Percentiles rank a stretch among this genome's conserved stretches.
phyloP scores from a whole-genome alignment of 371 early-diverging fungal genomes.

The Rhizomucor miehei region DNA sequence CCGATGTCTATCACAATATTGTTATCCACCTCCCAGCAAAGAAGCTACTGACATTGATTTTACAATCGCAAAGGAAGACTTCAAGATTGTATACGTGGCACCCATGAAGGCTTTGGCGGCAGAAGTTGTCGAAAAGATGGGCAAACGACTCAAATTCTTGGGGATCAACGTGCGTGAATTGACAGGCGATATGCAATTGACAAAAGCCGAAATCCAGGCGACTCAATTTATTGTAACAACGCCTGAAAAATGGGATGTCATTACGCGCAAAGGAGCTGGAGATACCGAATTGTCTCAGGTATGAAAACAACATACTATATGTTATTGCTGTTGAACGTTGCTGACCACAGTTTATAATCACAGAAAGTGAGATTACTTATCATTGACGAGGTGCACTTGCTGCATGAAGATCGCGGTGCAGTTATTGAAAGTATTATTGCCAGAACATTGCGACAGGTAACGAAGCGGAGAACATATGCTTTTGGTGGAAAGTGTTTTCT shows the following conservation, averaged over 20 bases:
- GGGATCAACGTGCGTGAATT: constrained; percentile 89
- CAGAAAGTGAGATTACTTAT: constrained; percentile 86
- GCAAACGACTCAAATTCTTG: constrained; percentile 78
- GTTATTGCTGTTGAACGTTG: background rate
- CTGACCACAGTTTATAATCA: background rate
- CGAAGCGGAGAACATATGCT: background rate
- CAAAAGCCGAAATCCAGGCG: constrained; percentile 84
- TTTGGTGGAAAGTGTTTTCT: no score
- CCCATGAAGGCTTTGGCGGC: constrained; percentile 99
- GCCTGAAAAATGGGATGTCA: constrained; percentile 99
- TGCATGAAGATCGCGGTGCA: constrained; percentile 98
- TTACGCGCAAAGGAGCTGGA: constrained; percentile 94
- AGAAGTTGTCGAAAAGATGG: constrained; percentile 95
- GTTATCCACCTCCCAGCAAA: constrained; percentile 49
- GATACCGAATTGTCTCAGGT: constrained; percentile 89
- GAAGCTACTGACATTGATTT: constrained; percentile 45
- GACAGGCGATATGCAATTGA: constrained; percentile 98
- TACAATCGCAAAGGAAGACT: constrained; percentile 68
- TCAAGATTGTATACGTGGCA: constrained; percentile 98
- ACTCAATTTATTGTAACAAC: constrained; percentile 99
- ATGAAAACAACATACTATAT: background rate
- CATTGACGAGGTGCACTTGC: constrained; percentile 99
- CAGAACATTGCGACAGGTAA: constrained; percentile 86
- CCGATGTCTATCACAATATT: constrained; percentile 68
- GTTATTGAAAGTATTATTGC: constrained; percentile 98